phyloP scores from a whole-genome alignment of 176 grass and related monocot species.

The Avena atlantica region DNA sequence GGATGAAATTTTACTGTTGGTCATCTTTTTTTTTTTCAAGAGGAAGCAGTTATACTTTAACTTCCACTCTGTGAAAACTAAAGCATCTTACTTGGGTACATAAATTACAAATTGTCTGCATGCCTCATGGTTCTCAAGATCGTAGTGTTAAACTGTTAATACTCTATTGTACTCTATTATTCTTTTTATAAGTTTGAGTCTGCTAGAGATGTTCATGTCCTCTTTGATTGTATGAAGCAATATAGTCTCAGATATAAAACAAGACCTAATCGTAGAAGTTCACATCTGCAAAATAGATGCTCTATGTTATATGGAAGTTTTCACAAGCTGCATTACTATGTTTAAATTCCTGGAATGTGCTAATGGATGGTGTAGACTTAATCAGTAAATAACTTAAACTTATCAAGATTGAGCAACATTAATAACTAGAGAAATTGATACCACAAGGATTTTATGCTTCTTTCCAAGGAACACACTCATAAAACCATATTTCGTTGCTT shows the following conservation, averaged over 20 bases:
- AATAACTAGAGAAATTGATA: conserved; percentile 6
- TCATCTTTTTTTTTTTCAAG: neutral
- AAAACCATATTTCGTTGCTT: neutral
- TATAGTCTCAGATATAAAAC: conserved; percentile 14
- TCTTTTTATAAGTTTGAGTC: conserved; percentile 18
- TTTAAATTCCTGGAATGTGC: conserved; percentile 5
- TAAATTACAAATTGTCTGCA: conserved; percentile 9
- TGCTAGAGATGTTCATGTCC: conserved; percentile 2
- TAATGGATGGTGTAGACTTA: neutral
- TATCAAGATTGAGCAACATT: neutral
- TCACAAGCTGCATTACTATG: neutral
- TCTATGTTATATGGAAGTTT: neutral
- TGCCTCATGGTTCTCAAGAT: neutral
- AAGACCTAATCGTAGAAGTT: conserved; percentile 4
- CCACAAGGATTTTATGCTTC: neutral
- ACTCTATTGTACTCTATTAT: neutral
- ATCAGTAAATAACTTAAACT: neutral
- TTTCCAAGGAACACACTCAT: neutral
- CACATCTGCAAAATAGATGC: neutral
- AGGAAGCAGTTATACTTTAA: neutral
- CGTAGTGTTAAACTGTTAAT: neutral
- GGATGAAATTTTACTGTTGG: conserved; percentile 22
- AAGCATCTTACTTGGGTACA: neutral
- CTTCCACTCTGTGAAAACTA: conserved; percentile 34
- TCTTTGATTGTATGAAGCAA: conserved; percentile 32